A percentile compares a stretch with the other conserved stretches of the same genome.
phyloP scores from a whole-genome alignment of 129 eudicot genomes.

The Glebionis coronaria region DNA sequence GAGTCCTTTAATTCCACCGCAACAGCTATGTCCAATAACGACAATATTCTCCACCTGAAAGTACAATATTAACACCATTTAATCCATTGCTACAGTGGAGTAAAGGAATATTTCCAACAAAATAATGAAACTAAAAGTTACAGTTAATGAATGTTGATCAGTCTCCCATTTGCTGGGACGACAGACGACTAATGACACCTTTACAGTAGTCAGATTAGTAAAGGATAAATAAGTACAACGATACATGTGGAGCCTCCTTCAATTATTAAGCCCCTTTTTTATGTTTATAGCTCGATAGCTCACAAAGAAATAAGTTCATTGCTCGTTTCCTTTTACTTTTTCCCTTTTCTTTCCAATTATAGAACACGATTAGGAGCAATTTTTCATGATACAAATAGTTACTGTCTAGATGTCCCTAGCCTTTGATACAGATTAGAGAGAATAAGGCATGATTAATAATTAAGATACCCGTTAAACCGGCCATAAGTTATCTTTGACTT shows the following conservation, averaged over 20 bases:
- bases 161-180: constrained; percentile 29
- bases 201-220: constrained; percentile 7
- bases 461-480: constrained; percentile 9
- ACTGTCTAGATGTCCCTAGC: too few species aligned
- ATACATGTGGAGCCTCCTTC: constrained; percentile 16
- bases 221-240: constrained; percentile 8
- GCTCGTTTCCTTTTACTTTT: too few species aligned
- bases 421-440: too few species aligned
- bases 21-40: constrained; percentile 94
- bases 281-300: too few species aligned
- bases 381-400: too few species aligned
- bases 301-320: too few species aligned
- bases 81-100: background rate
- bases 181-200: constrained; percentile 19
- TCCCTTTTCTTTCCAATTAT: too few species aligned
- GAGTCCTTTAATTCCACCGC: constrained; percentile 99
- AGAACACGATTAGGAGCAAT: too few species aligned
- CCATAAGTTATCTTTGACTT: constrained; percentile 27
- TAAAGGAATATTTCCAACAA: constrained; percentile 13
- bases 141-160: constrained; percentile 20
- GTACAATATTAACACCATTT: constrained; percentile 3
- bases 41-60: constrained; percentile 91
- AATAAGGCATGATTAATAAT: background rate
- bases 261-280: background rate
- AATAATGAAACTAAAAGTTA: background rate